Evolutionary conservation across 768 basidiomycete species (phyloP).

Genomic region (Pisolithus microcarpus): DNA sequence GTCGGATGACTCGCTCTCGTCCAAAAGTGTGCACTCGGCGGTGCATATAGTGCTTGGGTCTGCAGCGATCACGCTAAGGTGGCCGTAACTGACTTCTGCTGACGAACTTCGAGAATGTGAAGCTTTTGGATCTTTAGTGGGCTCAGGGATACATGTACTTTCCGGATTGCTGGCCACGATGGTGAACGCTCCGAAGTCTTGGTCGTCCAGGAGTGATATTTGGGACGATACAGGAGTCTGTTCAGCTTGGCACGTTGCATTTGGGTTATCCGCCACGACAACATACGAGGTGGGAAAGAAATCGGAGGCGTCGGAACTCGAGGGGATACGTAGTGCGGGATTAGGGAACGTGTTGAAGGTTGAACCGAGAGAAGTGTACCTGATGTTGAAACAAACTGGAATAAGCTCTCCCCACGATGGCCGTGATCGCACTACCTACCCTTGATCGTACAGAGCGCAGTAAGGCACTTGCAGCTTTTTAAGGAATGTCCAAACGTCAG

Average conservation of each 20-base stretch:
- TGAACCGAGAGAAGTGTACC: slow-evolving; percentile 97
- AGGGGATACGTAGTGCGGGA: slow-evolving; percentile 54
- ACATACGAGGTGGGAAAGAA: slow-evolving; percentile 15
- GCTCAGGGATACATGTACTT: slow-evolving; percentile 13
- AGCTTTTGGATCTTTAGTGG: background rate
- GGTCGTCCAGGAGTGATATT: background rate
- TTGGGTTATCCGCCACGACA: slow-evolving; percentile 15
- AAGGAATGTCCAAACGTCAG: slow-evolving; percentile 85
- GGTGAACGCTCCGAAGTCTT: slow-evolving; percentile 4
- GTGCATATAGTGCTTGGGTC: slow-evolving; percentile 16
- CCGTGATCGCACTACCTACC: slow-evolving; percentile 41
- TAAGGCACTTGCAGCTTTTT: slow-evolving; percentile 70
- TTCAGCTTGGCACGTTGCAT: slow-evolving; percentile 13
- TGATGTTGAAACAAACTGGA: slow-evolving; percentile 22
- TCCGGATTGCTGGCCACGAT: slow-evolving; percentile 16
- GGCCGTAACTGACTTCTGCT: slow-evolving; percentile 1
- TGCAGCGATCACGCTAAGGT: slow-evolving; percentile 14
- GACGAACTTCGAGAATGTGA: background rate
- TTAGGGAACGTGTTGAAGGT: slow-evolving; percentile 93
- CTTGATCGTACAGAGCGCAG: slow-evolving; percentile 85
- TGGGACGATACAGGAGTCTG: background rate
- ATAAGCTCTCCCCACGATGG: background rate
- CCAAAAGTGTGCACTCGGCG: slow-evolving; percentile 7
- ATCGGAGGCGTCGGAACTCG: slow-evolving; percentile 6
- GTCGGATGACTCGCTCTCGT: slow-evolving; percentile 1